phyloP scores from a whole-genome alignment of 2,329 filamentous ascomycete genomes.

The Hymenotorrendiella dingleyae region DNA sequence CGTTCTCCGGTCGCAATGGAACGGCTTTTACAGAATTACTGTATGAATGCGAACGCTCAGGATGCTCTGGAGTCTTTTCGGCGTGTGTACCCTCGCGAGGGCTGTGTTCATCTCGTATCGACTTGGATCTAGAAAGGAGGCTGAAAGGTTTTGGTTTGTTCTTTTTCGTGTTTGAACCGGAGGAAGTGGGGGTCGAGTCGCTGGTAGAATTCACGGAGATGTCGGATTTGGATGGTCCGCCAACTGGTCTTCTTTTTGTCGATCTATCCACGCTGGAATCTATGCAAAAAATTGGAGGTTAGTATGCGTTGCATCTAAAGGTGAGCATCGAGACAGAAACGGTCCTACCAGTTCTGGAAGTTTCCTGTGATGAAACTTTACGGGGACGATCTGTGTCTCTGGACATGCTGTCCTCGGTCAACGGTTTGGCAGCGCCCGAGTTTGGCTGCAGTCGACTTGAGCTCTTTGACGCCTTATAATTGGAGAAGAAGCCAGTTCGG shows the following conservation, averaged over 20 bases:
- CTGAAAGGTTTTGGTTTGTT: constrained; percentile 30
- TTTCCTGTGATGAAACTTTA: constrained; percentile 28
- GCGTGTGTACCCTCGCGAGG: constrained; percentile 20
- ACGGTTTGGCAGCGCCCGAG: constrained; percentile 29
- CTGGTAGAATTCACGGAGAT: constrained; percentile 21
- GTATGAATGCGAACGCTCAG: constrained; percentile 31
- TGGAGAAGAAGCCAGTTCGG: constrained; percentile 38
- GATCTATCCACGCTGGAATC: constrained; percentile 22
- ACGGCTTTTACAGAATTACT: constrained; percentile 53
- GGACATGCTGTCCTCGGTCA: constrained; percentile 30
- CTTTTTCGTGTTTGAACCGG: constrained; percentile 20
- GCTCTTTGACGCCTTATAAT: constrained; percentile 41
- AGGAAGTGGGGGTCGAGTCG: constrained; percentile 13
- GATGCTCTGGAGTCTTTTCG: constrained; percentile 13
- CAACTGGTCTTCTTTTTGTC: constrained; percentile 25
- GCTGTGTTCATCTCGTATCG: constrained; percentile 36
- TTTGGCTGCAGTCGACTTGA: constrained; percentile 35
- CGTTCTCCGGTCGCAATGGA: constrained; percentile 50
- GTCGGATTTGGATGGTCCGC: constrained; percentile 24
- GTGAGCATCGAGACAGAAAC: constrained; percentile 14
- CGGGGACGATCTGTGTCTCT: constrained; percentile 28
- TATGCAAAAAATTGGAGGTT: constrained; percentile 14
- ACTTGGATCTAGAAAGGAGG: constrained; percentile 36
- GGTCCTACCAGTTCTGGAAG: constrained; percentile 28
- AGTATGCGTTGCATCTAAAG: constrained; percentile 15